Conservation (phyloP, 2,329 filamentous ascomycete species). For the Xenoacremonium recifei region DNA sequence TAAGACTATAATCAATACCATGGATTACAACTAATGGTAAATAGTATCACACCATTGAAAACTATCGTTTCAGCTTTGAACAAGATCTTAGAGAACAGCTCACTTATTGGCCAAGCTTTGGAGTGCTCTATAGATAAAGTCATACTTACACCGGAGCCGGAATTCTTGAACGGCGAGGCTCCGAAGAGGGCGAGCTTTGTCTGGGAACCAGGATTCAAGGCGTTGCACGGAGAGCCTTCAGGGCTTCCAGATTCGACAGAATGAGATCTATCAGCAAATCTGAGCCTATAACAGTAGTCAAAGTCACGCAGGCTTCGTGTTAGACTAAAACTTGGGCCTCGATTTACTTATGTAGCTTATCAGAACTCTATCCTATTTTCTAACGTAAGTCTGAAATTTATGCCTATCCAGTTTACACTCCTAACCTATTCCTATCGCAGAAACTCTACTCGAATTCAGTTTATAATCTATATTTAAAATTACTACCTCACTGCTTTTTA, state of each 20-base stretch:
- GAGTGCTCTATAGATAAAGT: slow-evolving; percentile 43
- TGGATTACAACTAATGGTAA: neutral
- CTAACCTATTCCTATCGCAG: too few species aligned
- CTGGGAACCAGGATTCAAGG: slow-evolving; percentile 47
- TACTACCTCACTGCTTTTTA: too few species aligned
- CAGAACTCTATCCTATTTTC: too few species aligned
- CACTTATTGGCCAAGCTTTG: slow-evolving; percentile 38
- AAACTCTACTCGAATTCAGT: too few species aligned
- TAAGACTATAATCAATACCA: neutral
- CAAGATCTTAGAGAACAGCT: slow-evolving; percentile 43
- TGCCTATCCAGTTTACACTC: too few species aligned
- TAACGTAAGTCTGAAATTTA: too few species aligned
- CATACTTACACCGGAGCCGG: slow-evolving; percentile 18
- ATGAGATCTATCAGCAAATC: too few species aligned
- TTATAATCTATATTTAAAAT: too few species aligned
- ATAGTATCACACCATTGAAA: slow-evolving; percentile 36
- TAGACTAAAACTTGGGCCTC: too few species aligned
- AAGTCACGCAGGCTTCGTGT: too few species aligned
- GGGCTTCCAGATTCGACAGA: slow-evolving; percentile 34
- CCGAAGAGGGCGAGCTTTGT: slow-evolving; percentile 43
- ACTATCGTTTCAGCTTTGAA: slow-evolving; percentile 47
- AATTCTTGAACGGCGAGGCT: slow-evolving; percentile 38
- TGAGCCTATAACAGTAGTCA: too few species aligned
- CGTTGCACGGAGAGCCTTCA: slow-evolving; percentile 42
- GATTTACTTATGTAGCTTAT: too few species aligned